phyloP scores from a whole-genome alignment of 1,139 yeast genomes.

The Lodderomyces oxycetoniae region DNA sequence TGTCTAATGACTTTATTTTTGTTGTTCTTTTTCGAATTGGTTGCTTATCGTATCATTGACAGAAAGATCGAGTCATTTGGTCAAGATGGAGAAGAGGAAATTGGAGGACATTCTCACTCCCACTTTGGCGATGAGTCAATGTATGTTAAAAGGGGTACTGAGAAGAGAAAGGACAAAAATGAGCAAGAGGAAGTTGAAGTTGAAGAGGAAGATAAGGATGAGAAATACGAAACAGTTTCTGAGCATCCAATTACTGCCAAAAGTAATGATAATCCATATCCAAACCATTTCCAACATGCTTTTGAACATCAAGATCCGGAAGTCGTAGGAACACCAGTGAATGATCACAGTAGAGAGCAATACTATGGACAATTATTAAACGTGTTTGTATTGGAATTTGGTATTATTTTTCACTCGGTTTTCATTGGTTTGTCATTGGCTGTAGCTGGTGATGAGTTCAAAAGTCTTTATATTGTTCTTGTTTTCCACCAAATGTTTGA shows the following conservation, averaged over 20 bases:
- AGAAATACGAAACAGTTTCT: constrained; percentile 11
- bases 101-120: constrained; percentile 43
- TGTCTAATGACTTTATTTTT: constrained; percentile 35
- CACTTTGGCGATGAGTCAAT: constrained; percentile 45
- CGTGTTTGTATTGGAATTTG: constrained; percentile 69
- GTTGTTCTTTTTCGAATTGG: constrained; percentile 51
- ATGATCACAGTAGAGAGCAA: constrained; percentile 30
- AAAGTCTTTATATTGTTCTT: constrained; percentile 69
- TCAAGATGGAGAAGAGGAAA: neutral
- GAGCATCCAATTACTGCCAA: constrained; percentile 18
- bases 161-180: constrained; percentile 18
- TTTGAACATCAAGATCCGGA: constrained; percentile 53
- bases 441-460: constrained; percentile 67
- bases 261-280: constrained; percentile 24
- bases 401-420: constrained; percentile 76
- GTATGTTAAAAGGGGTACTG: constrained; percentile 23
- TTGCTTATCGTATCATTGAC: constrained; percentile 51
- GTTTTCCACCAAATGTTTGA: constrained; percentile 92
- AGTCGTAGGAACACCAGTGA: constrained; percentile 37
- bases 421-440: constrained; percentile 75
- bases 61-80: constrained; percentile 20
- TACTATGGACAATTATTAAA: constrained; percentile 42
- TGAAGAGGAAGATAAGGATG: constrained; percentile 7
- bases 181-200: constrained; percentile 16
- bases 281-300: constrained; percentile 47